Base-by-base conservation (phyloP, 805 yeast species). In the Suhomyces pyralidae region DNA sequence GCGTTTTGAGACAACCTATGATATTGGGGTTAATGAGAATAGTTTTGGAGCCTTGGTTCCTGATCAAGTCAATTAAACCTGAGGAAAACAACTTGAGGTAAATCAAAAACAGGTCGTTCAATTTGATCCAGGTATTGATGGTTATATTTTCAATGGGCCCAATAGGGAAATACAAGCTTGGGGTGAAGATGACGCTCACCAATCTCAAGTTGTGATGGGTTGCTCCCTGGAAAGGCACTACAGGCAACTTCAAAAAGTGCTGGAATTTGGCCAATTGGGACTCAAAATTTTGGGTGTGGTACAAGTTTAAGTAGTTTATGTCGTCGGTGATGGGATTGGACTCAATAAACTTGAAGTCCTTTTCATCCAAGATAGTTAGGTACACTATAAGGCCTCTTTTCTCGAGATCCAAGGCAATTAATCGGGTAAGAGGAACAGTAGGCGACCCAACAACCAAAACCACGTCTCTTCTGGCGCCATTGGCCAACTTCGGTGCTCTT, bases 301-400 rank as follows among this genome's bases (percentile, higher is more conserved):
- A 77, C 51, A 90, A 66, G 40, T 81, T 78, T 51, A 90, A 71
- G 43, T 88, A 83, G 57, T 87, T 81, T 51, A 89, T 80, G 64
- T 90, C 96, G 22, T 81, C 79, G 14, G 86, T 82, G 45, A 84
- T 78, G 53, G 87, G 88, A 55, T 73, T 80, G 34, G 73, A 61
- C 55, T 79, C 81, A 46, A 83, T 72, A 50, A 78, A 78, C 57
- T 69, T 72, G 44, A 74, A 64, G 55, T 85, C 90, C 56, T 75
- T 77, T 26, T 84, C 89, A 54, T 79, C 81, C n/a, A 81, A 65
- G n/a, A 84, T 81, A 0, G 96, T 84, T 56, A 90, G 76, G 64
- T 86, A 90, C 3, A 90, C 91, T 30, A 90, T 85, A 63, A 87
- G 89, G 1, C 96, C 96, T 50, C 96, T 74, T 45, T 79, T 79